These are phyloP conservation scores for Stagonosporopsis cucurbitacearum DNA, from an alignment of 2,329 filamentous ascomycete genomes.

Conservation along the genomic window DNA sequence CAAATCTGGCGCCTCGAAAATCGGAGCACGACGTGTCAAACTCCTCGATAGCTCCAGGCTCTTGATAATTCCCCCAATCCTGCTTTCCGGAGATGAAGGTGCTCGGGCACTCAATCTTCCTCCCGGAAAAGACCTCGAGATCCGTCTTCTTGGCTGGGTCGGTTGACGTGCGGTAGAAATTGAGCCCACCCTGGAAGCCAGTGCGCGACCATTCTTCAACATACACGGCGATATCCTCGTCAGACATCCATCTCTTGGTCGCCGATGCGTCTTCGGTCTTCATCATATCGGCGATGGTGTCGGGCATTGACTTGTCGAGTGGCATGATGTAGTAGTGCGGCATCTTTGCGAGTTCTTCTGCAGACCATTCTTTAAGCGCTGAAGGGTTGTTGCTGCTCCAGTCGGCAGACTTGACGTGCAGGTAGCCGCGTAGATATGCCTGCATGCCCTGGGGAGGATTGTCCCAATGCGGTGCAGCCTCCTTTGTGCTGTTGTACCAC, in stretches of 20 bases:
- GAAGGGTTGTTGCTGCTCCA: constrained; percentile 63
- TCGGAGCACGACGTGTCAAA: constrained; percentile 60
- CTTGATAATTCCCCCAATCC: constrained; percentile 74
- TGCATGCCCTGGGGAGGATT: constrained; percentile 60
- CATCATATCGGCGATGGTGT: constrained; percentile 64
- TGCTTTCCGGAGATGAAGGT: constrained; percentile 66
- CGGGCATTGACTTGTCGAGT: constrained; percentile 63
- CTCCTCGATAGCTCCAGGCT: constrained; percentile 67
- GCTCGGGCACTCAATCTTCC: constrained; percentile 66
- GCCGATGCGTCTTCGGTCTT: constrained; percentile 55
- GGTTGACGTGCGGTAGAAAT: constrained; percentile 70
- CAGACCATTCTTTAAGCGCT: constrained; percentile 63
- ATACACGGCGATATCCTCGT: constrained; percentile 66
- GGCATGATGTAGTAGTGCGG: constrained; percentile 75
- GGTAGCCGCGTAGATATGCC: constrained; percentile 70
- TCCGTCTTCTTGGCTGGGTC: constrained; percentile 58
- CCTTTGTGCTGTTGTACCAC: constrained; percentile 65
- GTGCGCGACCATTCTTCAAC: constrained; percentile 66
- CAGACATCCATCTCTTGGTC: constrained; percentile 62
- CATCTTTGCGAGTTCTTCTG: constrained; percentile 63
- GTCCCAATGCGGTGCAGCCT: constrained; percentile 58
- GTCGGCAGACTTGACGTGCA: constrained; percentile 70
- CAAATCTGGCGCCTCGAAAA: constrained; percentile 60
- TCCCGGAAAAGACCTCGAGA: constrained; percentile 64
- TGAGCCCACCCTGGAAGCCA: constrained; percentile 70